Base-by-base conservation (phyloP, 257 asterid genomes). In the Plantago ovata region DNA sequence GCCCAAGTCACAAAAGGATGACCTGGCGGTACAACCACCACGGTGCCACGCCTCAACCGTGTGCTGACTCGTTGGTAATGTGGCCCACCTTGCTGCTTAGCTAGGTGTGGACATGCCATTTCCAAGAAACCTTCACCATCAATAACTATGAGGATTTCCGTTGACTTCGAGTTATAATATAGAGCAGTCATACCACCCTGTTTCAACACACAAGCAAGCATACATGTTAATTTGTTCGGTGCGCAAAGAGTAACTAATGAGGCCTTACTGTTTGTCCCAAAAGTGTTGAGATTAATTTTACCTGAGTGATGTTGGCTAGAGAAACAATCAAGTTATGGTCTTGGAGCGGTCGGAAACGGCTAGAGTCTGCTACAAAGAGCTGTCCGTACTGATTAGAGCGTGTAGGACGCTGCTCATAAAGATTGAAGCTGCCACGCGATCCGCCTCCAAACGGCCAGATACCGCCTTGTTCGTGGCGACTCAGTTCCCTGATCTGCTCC, bases 181-280 rank as follows among this genome's bases (percentile, higher is more conserved):
- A 84, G 91, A 51, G 77, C 79, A 0, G 52, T 38, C 98, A 90
- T 90, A 1, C 77, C 82, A 19, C 96, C 96, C 93, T 87, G 44
- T 4, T 24, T 24, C 32, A 24, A 20, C 22, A 7, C 9, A 21
- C 41, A n/a, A 20, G 5, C 40, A 11, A n/a, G 1, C 23, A 9
- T 4, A 10, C 14, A 33, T 19, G 18, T 24, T 44, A 33, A 24
- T 24, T n/a, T n/a, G n/a, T n/a, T n/a, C n/a, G n/a, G n/a, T n/a
- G n/a, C n/a, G n/a, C n/a, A n/a, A n/a, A n/a, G n/a, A n/a, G n/a
- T n/a, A n/a, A n/a, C n/a, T n/a, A n/a, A 24, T 24, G 32, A 24
- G 32, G 32, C 32, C 39, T 36, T 13, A 9, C 16, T 2, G 10
- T 22, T 52, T 22, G 4, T 13, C 10, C 12, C 1, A 16, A n/a